Base-by-base conservation (phyloP, 176 grass and related monocot species). In the Avena eriantha region DNA sequence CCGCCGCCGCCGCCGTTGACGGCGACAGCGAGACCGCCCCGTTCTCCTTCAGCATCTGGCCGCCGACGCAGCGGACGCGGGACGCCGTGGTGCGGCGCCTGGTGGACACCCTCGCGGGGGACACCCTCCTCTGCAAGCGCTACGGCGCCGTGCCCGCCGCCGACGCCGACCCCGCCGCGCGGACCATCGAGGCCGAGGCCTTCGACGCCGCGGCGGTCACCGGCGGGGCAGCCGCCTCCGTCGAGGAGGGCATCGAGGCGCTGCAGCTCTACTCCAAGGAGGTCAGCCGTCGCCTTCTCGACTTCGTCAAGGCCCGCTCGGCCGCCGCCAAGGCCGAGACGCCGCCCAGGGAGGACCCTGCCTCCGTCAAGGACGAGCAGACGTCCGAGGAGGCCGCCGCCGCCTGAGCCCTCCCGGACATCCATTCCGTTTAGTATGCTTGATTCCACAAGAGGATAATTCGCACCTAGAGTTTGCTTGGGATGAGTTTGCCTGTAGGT, bases 1-100 rank as follows among this genome's bases (percentile, higher is more conserved):
- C 47, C 49, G 50, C 92, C 70, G 48, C 60, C 19, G 60, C 29
- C 29, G 29, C 29, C 29, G 29, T 29, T 29, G 29, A 29, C 29
- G 46, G 49, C 4, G 51, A 66, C 10, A 81, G 51, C 26, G 68
- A 80, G 29, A 0, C 71, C 49, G 11, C 53, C 1, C 86, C 43
- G 9, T 91, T 94, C 77, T 87, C 92, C 47, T 87, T 98, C 90
- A 95, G 91, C 88, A 95, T 98, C 91, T 98, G 96, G 93, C 96
- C 96, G 73, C 96, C 96, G 55, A 90, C 93, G 83, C 86, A 91
- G 90, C 92, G 93, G 46, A 95, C 96, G 46, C 96, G 96, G 23
- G 91, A 94, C n/a, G 93, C 91, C 2, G 93, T 98, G 73, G 77
- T 95, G 80, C 78, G 73, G 21, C 93, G 93, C 90, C 93, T 98